Evolutionary conservation across 2,329 filamentous ascomycete species (phyloP).

Genomic region (Aspergillus phoenicis): DNA sequence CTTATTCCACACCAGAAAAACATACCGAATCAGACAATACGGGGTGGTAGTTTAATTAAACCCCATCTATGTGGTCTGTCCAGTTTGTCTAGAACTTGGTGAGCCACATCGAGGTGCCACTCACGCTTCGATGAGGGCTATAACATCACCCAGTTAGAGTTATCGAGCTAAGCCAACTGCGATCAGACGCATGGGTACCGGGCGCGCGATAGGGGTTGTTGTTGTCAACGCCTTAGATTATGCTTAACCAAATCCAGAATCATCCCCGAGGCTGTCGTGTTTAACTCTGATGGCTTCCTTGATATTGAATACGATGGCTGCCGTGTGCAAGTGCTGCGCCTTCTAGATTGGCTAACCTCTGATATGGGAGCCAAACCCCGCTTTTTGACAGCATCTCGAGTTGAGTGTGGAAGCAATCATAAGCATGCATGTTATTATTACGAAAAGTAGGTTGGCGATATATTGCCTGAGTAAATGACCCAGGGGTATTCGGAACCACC

Average conservation of each 20-base stretch:
- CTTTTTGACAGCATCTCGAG: not conserved
- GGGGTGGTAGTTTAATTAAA: not conserved
- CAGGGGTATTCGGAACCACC: not conserved
- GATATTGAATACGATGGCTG: not conserved
- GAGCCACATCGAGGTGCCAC: not conserved
- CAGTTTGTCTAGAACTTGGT: not conserved
- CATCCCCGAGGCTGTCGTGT: not conserved
- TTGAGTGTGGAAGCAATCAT: not conserved
- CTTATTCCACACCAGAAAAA: not conserved
- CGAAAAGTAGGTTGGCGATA: not conserved
- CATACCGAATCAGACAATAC: not conserved
- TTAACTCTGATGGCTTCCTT: not conserved
- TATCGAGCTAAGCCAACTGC: not conserved
- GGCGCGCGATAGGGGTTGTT: not conserved
- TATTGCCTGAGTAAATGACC: not conserved
- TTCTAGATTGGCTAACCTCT: not conserved
- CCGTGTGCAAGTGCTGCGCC: not conserved
- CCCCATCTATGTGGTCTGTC: slow-evolving; percentile 1
- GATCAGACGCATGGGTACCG: not conserved
- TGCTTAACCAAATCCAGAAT: not conserved
- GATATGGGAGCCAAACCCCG: not conserved
- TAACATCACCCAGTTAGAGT: not conserved
- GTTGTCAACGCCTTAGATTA: not conserved
- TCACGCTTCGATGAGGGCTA: not conserved
- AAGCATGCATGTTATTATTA: not conserved